Conservation (phyloP, 2,329 filamentous ascomycete genomes). For the Scytalidium lignicola region DNA sequence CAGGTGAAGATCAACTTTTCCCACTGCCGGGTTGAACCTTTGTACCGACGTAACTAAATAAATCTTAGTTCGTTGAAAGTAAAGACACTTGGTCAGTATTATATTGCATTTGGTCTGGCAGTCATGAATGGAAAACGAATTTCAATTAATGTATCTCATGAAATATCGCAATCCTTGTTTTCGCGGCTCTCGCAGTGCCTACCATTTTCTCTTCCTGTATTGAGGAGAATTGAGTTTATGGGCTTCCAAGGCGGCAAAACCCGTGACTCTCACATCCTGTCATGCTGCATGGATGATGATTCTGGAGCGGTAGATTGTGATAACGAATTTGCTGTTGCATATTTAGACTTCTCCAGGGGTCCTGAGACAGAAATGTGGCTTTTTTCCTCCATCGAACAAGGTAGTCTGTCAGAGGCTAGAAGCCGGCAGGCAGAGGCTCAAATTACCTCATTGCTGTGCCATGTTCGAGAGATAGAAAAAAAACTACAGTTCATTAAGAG, state of each 20-base stretch:
- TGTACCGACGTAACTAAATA: too few species aligned
- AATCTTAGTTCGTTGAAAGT: too few species aligned
- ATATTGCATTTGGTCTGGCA: neutral
- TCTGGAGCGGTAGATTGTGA: neutral
- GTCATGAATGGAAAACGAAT: neutral
- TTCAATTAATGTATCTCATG: neutral
- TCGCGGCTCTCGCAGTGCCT: constrained; percentile 40
- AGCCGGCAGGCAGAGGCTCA: constrained; percentile 23
- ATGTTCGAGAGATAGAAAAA: constrained; percentile 25
- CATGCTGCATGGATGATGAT: constrained; percentile 22
- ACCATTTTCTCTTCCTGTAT: constrained; percentile 54
- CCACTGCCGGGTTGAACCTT: too few species aligned
- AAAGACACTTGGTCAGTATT: too few species aligned
- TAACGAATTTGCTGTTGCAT: constrained; percentile 49
- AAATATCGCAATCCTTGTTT: neutral
- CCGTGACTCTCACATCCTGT: constrained; percentile 38
- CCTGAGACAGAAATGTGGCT: constrained; percentile 63
- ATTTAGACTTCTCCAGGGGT: constrained; percentile 53
- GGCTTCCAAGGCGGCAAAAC: constrained; percentile 36
- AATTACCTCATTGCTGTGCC: constrained; percentile 27
- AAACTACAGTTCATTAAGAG: constrained; percentile 13
- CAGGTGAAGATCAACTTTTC: too few species aligned
- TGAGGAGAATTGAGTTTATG: constrained; percentile 58
- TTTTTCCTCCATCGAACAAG: constrained; percentile 47
- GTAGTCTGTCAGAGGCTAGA: constrained; percentile 9